phyloP scores from a whole-genome alignment of 108 stramenopile genomes.

The Cyclotella atomus region DNA sequence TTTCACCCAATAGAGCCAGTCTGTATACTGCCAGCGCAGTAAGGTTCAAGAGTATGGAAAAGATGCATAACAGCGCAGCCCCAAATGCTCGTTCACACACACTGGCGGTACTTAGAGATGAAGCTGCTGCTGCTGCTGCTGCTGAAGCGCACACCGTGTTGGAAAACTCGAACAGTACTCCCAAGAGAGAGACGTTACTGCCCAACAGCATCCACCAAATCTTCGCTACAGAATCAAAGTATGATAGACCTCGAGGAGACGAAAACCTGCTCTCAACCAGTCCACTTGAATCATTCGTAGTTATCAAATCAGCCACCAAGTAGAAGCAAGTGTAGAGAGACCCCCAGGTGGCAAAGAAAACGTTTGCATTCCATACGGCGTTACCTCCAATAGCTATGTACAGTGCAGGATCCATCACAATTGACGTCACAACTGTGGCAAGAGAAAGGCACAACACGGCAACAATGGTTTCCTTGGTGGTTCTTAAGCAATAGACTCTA shows the following conservation, averaged over 20 bases:
- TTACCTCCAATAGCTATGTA: slow-evolving; percentile 11
- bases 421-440: not conserved
- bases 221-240: slow-evolving; percentile 1
- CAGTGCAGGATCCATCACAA: not conserved
- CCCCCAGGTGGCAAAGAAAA: slow-evolving; percentile 5
- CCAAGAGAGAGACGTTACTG: not conserved
- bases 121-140: too few relatives aligned
- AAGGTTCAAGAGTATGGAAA: not conserved
- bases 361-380: slow-evolving; percentile 9
- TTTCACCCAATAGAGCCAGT: not conserved
- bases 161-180: slow-evolving; percentile 1
- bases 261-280: not conserved
- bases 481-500: not conserved
- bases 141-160: not conserved
- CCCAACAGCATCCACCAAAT: slow-evolving; percentile 17
- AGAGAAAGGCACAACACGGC: not conserved
- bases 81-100: slow-evolving; percentile 6
- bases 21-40: not conserved
- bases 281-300: not conserved
- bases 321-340: slow-evolving; percentile 11
- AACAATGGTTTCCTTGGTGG: slow-evolving; percentile 5
- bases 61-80: not conserved
- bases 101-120: not conserved
- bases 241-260: not conserved
- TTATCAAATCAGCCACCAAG: slow-evolving; percentile 15